Percentiles rank a stretch among this genome's conserved stretches.
Evolutionary conservation across 352 stramenopile species (phyloP).

Genomic region (Pythium rishiriense): DNA sequence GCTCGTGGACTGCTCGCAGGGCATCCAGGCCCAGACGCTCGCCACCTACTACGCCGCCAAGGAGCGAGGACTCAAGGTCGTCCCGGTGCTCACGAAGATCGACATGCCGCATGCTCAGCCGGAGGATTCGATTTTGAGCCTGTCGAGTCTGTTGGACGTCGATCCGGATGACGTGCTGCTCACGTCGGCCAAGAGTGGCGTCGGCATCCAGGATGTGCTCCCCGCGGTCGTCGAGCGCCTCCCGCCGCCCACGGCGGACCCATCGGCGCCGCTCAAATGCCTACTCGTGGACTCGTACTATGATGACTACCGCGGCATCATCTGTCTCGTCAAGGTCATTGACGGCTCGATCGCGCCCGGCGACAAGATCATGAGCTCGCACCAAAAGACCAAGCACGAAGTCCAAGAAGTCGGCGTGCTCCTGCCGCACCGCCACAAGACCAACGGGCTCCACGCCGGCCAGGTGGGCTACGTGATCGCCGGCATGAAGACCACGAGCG

Average conservation of each 20-base stretch:
- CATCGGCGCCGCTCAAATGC: constrained; percentile 78
- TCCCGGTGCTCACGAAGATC: constrained; percentile 98
- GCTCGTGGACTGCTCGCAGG: constrained; percentile 96
- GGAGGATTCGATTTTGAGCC: constrained; percentile 80
- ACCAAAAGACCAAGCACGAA: constrained; percentile 88
- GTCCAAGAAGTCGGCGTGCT: constrained; percentile 97
- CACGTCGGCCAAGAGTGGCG: constrained; percentile 94
- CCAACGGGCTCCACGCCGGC: constrained; percentile 76
- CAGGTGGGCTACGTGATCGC: constrained; percentile 98
- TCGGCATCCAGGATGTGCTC: constrained; percentile 87
- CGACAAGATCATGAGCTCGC: constrained; percentile 77
- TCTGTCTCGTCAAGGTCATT: constrained; percentile 95
- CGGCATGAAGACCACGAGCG: constrained; percentile 96
- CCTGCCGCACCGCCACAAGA: constrained; percentile 83
- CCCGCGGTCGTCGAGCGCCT: constrained; percentile 81
- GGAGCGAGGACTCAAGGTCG: constrained; percentile 95
- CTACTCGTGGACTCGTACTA: constrained; percentile 98
- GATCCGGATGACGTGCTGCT: constrained; percentile 95
- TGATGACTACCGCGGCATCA: constrained; percentile 93
- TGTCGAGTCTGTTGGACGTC: constrained; percentile 81
- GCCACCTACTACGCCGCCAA: constrained; percentile 96
- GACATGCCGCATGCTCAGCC: constrained; percentile 97
- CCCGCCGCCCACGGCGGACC: constrained; percentile 59
- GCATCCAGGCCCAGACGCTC: constrained; percentile 98
- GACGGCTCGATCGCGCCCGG: constrained; percentile 89